Base-by-base conservation (phyloP, 768 basidiomycete genomes). In the Boletus rubropictus region DNA sequence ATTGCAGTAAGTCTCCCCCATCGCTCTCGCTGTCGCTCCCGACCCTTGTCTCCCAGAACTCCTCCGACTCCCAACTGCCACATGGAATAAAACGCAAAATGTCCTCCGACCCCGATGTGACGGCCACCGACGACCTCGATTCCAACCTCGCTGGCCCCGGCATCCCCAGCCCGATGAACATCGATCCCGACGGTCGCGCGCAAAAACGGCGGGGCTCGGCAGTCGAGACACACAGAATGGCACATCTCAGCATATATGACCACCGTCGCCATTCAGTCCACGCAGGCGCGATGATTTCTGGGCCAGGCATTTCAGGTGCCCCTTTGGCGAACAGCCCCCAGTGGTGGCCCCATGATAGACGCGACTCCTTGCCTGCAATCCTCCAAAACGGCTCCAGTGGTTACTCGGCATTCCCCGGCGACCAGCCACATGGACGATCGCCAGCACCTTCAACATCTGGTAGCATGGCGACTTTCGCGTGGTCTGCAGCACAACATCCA, bases 41-140 rank as follows among this genome's bases (percentile, higher is more conserved):
- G n/a, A 43, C 51, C 46, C 31, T 9, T n/a, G 33, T 14, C 3
- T 25, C 36, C 42, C 53, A 66, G 64, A 68, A 56, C 27, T 66
- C 64, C 35, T 66, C 70, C 42, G 72, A 74, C 54, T 66, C 71
- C 29, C 69, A 72, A 18, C 60, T 69, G 9, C 64, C 72, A 1
- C 80, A 81, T 58, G 86, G 87, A 43, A 82, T 79, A 48, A 91
- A 91, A 65, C 79, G 89, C 55, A 92, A 92, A 70, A 83, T 89
- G 74, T 89, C 88, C 20, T 71, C 75, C 53, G 86, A 87, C 72
- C 75, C 78, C 46, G 69, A 69, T 42, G 64, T 64, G 21, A 69
- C 78, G 18, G 69, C 76, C 25, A 74, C 74, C 39, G 82, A 83
- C 55, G 86, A 86, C 55, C 67, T 77, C 40, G 86, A 87, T 58